Base-by-base conservation (phyloP, 1,284 basidiomycete species). In the Ceratobasidium sp. region DNA sequence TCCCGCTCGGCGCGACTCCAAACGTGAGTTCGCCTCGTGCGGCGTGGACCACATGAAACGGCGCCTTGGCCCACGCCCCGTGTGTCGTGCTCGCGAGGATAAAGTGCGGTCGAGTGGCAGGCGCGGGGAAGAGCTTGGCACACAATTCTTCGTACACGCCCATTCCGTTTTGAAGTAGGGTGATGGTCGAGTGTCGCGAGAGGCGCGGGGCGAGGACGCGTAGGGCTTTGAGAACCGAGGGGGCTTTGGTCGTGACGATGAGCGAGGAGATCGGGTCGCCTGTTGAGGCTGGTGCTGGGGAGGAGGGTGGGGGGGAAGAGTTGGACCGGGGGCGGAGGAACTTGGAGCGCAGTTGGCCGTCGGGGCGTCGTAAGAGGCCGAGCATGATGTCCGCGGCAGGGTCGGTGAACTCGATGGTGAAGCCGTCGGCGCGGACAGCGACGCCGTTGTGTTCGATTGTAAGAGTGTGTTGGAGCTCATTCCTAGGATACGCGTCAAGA, bases 141-240 rank as follows among this genome's bases (percentile, higher is more conserved):
- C 94, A 81, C 68, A 98, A 85, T 76, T 89, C 83, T 79, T 98
- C 96, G 81, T 96, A 92, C 16, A 97, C 85, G 19, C 95, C 96
- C 90, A 98, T 86, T 85, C 81, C 96, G 81, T 98, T 98, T 80
- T 98, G 94, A 64, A 98, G 82, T 6, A 99, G 87, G 0, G 97
- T 92, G 77, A 98, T 89, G 31, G 96, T 98, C 56, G 91, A 92
- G 68, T 87, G 81, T 0, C 87, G 82, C 4, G 86, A 86, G 34
- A 98, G 82, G 24, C 95, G 88, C 9, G 87, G 87, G 5, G 87
- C 81, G 63, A 98, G 86, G 2, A 83, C 80, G 29, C 84, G 82
- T 39, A 98, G 80, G 2, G 91, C 90, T 0, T 81, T 78, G 0
- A 90, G 64, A 0, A 92, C 92, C 14, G 88, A 84, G 24, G 90